phyloP scores from a whole-genome alignment of 345 rosid genomes.

The Physaria fendleri region DNA sequence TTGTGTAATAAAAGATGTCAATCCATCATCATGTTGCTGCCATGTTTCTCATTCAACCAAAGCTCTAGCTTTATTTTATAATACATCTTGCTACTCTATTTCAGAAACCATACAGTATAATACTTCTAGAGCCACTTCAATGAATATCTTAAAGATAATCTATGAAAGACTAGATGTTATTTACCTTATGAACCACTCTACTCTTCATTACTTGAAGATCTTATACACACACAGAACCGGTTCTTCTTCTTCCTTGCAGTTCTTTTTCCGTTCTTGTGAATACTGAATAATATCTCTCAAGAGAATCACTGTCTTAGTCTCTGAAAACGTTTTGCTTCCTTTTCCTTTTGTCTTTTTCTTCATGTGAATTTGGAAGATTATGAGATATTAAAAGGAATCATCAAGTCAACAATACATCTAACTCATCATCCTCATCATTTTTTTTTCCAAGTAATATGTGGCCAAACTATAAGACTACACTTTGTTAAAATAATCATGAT shows the following conservation, averaged over 20 bases:
- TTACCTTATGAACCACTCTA: constrained; percentile 22
- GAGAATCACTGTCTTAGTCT: too few species aligned
- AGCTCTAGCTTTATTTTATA: constrained; percentile 10
- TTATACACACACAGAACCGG: constrained; percentile 62
- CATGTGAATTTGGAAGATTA: too few species aligned
- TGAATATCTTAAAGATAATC: neutral
- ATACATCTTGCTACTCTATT: constrained; percentile 7
- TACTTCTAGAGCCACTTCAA: neutral
- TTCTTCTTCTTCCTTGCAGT: constrained; percentile 45
- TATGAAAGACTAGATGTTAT: neutral
- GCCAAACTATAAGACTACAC: too few species aligned
- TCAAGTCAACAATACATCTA: too few species aligned
- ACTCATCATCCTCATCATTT: too few species aligned
- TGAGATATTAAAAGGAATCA: too few species aligned
- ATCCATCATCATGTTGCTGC: neutral
- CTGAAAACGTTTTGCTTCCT: too few species aligned
- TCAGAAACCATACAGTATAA: neutral
- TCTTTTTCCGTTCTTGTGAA: constrained; percentile 42
- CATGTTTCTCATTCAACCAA: constrained; percentile 2
- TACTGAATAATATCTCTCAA: too few species aligned
- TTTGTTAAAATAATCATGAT: too few species aligned
- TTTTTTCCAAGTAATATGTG: too few species aligned
- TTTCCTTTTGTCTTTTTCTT: too few species aligned
- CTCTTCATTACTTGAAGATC: constrained; percentile 49
- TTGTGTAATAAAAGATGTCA: constrained; percentile 30